Percentiles rank a stretch among this genome's conserved stretches.
Conservation (phyloP, 441 rosid genomes). For the Bocquillonia castaneifolia region DNA sequence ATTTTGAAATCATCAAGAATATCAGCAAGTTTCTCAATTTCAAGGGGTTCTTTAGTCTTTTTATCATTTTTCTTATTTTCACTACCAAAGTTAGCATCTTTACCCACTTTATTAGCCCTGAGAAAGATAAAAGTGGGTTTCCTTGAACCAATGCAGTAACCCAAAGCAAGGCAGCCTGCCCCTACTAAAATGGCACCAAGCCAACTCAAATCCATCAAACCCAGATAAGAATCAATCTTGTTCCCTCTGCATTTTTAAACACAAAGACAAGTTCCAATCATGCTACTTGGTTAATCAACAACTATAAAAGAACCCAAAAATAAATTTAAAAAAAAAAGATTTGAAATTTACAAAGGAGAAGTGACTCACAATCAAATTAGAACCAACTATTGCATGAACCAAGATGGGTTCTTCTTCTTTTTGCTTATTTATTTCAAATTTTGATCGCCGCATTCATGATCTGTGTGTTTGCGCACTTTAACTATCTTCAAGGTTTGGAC, state of each 20-base stretch:
- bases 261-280: not conserved
- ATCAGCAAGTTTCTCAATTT: constrained; percentile 82
- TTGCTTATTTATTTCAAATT: not conserved
- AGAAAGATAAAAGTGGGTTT: constrained; percentile 40
- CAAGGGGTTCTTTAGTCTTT: constrained; percentile 49
- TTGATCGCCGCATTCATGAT: not conserved
- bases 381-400: not conserved
- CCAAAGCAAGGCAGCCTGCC: constrained; percentile 74
- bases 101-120: constrained; percentile 23
- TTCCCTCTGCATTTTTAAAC: not conserved
- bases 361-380: not conserved
- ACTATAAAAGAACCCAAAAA: not conserved
- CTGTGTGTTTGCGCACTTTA: not conserved
- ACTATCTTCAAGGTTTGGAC: not conserved
- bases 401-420: not conserved
- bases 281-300: not conserved
- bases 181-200: constrained; percentile 73
- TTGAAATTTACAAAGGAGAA: not conserved
- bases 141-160: constrained; percentile 64
- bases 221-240: not conserved
- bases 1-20: constrained; percentile 82
- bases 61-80: constrained; percentile 24
- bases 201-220: constrained; percentile 66
- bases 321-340: not conserved
- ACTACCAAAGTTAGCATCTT: constrained; percentile 18